These are phyloP conservation scores for Lactarius tabidus DNA, from an alignment of 768 basidiomycete species.

Conservation along the genomic window DNA sequence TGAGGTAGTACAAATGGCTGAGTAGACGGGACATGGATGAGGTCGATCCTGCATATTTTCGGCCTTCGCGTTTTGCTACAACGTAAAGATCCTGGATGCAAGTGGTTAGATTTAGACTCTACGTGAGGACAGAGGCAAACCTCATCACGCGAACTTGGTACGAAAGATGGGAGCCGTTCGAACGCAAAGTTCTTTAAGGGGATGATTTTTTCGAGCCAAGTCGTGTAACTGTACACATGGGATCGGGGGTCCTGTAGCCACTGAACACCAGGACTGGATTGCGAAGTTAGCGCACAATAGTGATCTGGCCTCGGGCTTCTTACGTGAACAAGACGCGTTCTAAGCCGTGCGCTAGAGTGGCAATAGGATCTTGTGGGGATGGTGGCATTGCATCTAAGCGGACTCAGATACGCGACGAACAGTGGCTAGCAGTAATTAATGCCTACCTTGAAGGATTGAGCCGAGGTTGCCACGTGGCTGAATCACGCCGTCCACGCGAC, in stretches of 20 bases:
- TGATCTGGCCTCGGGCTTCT: slow-evolving; percentile 24
- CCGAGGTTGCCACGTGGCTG: slow-evolving; percentile 10
- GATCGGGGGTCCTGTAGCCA: slow-evolving; percentile 86
- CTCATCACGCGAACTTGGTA: slow-evolving; percentile 72
- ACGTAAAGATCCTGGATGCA: slow-evolving; percentile 53
- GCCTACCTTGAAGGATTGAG: slow-evolving; percentile 22
- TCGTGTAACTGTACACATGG: slow-evolving; percentile 78
- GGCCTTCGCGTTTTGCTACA: slow-evolving; percentile 55
- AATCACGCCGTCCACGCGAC: slow-evolving; percentile 28
- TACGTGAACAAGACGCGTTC: slow-evolving; percentile 76
- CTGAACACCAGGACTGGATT: slow-evolving; percentile 74
- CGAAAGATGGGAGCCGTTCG: slow-evolving; percentile 66
- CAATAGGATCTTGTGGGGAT: slow-evolving; percentile 50
- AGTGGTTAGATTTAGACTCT: background rate
- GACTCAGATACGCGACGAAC: background rate
- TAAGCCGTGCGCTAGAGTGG: slow-evolving; percentile 60
- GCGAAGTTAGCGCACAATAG: slow-evolving; percentile 5
- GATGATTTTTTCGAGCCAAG: slow-evolving; percentile 68
- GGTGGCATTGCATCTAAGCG: slow-evolving; percentile 42
- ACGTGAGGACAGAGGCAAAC: slow-evolving; percentile 36
- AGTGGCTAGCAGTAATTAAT: background rate
- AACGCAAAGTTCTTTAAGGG: slow-evolving; percentile 82
- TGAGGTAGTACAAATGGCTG: slow-evolving; percentile 81
- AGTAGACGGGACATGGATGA: slow-evolving; percentile 84
- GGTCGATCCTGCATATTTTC: slow-evolving; percentile 79